Evolutionary conservation across 139 green algal genomes (phyloP).

Genomic region (Chlorella sp.): DNA sequence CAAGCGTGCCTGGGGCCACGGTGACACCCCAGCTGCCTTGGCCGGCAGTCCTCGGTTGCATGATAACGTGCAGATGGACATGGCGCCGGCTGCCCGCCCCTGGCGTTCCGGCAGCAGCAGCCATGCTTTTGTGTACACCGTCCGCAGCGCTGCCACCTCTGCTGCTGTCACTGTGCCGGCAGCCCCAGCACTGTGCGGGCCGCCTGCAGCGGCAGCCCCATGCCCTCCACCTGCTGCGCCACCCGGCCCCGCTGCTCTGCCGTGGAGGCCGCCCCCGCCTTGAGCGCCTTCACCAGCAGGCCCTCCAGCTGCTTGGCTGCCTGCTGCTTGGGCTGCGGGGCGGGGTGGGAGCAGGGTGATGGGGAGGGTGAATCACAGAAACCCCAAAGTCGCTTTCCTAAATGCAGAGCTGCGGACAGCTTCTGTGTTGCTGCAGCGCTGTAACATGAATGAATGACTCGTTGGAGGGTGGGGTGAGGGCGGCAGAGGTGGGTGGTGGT

Average conservation of each 20-base stretch:
- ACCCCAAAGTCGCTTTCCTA: too few relatives aligned
- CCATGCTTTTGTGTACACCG: not conserved
- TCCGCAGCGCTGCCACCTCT: not conserved
- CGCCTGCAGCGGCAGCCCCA: not conserved
- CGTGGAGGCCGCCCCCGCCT: not conserved
- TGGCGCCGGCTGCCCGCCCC: too few relatives aligned
- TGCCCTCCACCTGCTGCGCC: not conserved
- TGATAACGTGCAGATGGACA: too few relatives aligned
- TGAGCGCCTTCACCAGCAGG: conserved; percentile 23
- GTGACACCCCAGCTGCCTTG: too few relatives aligned
- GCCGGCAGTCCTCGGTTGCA: too few relatives aligned
- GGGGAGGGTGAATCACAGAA: too few relatives aligned
- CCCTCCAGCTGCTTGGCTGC: conserved; percentile 22
- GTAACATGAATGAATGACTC: too few relatives aligned
- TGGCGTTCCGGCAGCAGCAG: too few relatives aligned
- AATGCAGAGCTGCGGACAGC: too few relatives aligned
- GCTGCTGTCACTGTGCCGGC: not conserved
- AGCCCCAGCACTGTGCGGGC: not conserved
- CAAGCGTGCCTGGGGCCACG: too few relatives aligned
- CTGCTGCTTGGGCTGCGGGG: conserved; percentile 10
- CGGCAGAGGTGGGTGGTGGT: not conserved
- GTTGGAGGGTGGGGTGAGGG: too few relatives aligned
- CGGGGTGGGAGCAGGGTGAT: not conserved
- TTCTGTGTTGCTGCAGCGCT: too few relatives aligned
- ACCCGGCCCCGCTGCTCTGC: not conserved